Evolutionary conservation across 1,284 basidiomycete genomes (phyloP).

Genomic region (Cerioporus squamosus): DNA sequence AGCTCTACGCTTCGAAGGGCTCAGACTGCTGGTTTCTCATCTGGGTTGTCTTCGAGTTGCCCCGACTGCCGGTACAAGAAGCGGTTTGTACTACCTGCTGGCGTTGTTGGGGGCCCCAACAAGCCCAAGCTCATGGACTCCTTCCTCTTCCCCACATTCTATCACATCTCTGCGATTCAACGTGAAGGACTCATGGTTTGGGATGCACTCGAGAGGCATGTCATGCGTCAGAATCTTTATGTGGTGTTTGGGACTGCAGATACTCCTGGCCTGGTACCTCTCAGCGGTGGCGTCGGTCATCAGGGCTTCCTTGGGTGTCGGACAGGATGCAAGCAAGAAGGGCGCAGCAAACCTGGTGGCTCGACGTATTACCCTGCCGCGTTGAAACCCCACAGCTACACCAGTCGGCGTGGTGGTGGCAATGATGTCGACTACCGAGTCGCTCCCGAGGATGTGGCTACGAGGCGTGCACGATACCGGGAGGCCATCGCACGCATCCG

Average conservation of each 20-base stretch:
- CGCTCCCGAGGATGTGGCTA: neutral
- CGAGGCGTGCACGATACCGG: neutral
- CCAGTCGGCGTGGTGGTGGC: too few relatives aligned
- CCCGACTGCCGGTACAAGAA: constrained; percentile 30
- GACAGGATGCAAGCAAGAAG: constrained; percentile 33
- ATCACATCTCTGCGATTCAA: constrained; percentile 27
- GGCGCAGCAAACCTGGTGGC: constrained; percentile 34
- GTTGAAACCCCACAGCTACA: neutral
- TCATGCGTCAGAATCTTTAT: constrained; percentile 16
- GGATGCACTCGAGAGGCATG: constrained; percentile 6
- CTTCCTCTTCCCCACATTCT: constrained; percentile 24
- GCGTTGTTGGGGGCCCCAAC: constrained; percentile 29
- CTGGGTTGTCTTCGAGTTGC: constrained; percentile 29
- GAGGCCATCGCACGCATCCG: neutral
- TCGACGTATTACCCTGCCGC: constrained; percentile 38
- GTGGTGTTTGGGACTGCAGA: constrained; percentile 26
- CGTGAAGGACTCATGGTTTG: constrained; percentile 24
- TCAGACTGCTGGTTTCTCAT: constrained; percentile 36
- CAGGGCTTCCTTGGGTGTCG: constrained; percentile 37
- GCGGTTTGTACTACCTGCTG: constrained; percentile 25
- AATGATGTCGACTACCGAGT: neutral
- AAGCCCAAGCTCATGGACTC: constrained; percentile 31
- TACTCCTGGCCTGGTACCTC: constrained; percentile 26
- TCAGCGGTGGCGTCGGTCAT: constrained; percentile 40
- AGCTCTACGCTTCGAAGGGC: constrained; percentile 31